phyloP scores from a whole-genome alignment of 75 land plant species.

The Azolla pinnata region DNA sequence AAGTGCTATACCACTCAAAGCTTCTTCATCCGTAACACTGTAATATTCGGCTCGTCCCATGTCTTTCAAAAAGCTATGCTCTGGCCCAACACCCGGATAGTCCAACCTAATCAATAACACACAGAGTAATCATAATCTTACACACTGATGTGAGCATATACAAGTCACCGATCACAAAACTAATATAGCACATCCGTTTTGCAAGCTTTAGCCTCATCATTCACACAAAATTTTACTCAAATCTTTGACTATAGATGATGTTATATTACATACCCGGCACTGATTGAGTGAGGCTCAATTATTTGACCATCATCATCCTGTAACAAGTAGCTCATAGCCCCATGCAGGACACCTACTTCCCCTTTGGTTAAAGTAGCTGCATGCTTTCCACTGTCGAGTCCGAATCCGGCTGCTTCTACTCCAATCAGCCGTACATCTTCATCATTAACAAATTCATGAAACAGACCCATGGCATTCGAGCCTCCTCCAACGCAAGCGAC shows the following conservation, averaged over 20 bases:
- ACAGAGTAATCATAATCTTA: not conserved
- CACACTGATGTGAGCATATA: slow-evolving; percentile 6
- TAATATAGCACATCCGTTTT: too few species aligned
- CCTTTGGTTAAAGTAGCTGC: slow-evolving; percentile 84
- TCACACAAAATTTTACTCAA: slow-evolving; percentile 2
- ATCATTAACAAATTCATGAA: slow-evolving; percentile 71
- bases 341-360: slow-evolving; percentile 78
- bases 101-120: slow-evolving; percentile 42
- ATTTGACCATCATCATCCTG: slow-evolving; percentile 90
- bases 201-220: too few species aligned
- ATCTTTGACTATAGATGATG: not conserved
- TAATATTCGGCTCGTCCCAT: slow-evolving; percentile 76
- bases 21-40: slow-evolving; percentile 68
- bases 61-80: slow-evolving; percentile 84
- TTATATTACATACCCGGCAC: slow-evolving; percentile 55
- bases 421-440: slow-evolving; percentile 69
- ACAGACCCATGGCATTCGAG: slow-evolving; percentile 88
- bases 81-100: slow-evolving; percentile 90
- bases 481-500: slow-evolving; percentile 95
- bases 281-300: slow-evolving; percentile 68
- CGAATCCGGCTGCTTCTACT: slow-evolving; percentile 79
- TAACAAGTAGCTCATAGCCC: slow-evolving; percentile 84
- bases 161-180: not conserved
- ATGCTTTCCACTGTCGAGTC: slow-evolving; percentile 64
- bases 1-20: slow-evolving; percentile 50